These are phyloP conservation scores for Pseudogymnoascus sp. DNA, from an alignment of 2,329 filamentous ascomycete genomes.

Conservation along the genomic window DNA sequence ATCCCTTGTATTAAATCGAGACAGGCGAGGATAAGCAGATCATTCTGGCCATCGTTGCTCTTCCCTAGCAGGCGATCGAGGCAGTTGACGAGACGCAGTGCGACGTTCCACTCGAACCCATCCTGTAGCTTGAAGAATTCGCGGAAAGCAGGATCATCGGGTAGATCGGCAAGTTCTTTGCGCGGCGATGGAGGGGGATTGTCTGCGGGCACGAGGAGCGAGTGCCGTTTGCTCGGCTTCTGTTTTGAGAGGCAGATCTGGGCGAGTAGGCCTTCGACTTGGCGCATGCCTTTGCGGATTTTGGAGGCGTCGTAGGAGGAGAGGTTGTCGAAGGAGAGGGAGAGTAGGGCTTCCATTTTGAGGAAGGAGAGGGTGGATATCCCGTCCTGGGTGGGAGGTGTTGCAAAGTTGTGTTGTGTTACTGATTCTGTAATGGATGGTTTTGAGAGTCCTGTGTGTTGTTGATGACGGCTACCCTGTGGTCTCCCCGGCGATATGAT, in stretches of 20 bases:
- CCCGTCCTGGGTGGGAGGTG: background rate
- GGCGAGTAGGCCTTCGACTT: constrained; percentile 87
- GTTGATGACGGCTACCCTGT: background rate
- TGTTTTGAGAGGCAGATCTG: constrained; percentile 69
- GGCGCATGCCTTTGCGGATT: constrained; percentile 85
- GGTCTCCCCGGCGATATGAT: background rate
- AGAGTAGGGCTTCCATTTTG: constrained; percentile 81
- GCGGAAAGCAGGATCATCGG: constrained; percentile 78
- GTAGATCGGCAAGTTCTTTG: constrained; percentile 62
- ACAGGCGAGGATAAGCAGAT: constrained; percentile 78
- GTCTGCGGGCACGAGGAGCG: constrained; percentile 26
- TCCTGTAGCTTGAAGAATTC: constrained; percentile 97
- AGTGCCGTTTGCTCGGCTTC: constrained; percentile 21
- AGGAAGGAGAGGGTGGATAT: background rate
- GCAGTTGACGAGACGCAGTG: constrained; percentile 73
- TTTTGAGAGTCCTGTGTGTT: constrained; percentile 12
- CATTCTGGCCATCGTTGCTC: constrained; percentile 72
- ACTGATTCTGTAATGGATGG: constrained; percentile 12
- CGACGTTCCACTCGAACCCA: constrained; percentile 96
- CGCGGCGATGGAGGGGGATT: constrained; percentile 32
- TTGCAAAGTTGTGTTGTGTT: background rate
- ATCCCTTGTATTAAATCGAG: constrained; percentile 84
- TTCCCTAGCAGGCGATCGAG: constrained; percentile 81
- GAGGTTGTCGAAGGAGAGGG: constrained; percentile 91
- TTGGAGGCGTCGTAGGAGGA: constrained; percentile 85